phyloP scores from a whole-genome alignment of 1,284 basidiomycete genomes.

The Heterobasidion occidentale region DNA sequence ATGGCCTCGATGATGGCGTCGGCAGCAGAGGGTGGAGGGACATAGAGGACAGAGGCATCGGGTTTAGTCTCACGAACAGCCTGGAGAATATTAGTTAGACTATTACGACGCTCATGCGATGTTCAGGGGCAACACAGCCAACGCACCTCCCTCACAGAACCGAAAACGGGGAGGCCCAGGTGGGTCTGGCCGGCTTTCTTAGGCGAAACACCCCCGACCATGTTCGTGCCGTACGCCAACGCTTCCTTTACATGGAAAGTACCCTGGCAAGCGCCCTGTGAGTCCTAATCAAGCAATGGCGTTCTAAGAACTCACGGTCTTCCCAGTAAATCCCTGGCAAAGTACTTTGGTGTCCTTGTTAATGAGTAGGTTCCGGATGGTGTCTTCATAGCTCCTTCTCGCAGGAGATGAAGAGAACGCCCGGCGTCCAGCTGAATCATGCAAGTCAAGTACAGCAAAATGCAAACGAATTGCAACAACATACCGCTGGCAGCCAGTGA shows the following conservation, averaged over 20 bases:
- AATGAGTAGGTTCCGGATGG: slow-evolving; percentile 87
- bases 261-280: slow-evolving; percentile 47
- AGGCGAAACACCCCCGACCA: slow-evolving; percentile 97
- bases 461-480: slow-evolving; percentile 11
- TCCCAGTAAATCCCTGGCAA: slow-evolving; percentile 94
- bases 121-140: neutral
- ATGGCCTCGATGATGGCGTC: slow-evolving; percentile 97
- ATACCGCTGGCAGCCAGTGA: slow-evolving; percentile 45
- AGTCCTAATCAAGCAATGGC: neutral
- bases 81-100: slow-evolving; percentile 27
- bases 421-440: slow-evolving; percentile 52
- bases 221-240: slow-evolving; percentile 90
- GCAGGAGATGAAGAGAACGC: slow-evolving; percentile 72
- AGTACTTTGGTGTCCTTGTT: slow-evolving; percentile 94
- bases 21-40: slow-evolving; percentile 87
- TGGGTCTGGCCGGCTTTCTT: slow-evolving; percentile 97
- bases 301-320: slow-evolving; percentile 63
- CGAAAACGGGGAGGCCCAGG: slow-evolving; percentile 93
- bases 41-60: slow-evolving; percentile 92
- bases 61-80: slow-evolving; percentile 80
- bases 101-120: neutral
- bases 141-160: slow-evolving; percentile 81
- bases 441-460: slow-evolving; percentile 1
- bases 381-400: slow-evolving; percentile 78
- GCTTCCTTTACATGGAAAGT: slow-evolving; percentile 98